Base-by-base conservation (phyloP, 1,139 yeast genomes). In the Zygosaccharomyces sapae region DNA sequence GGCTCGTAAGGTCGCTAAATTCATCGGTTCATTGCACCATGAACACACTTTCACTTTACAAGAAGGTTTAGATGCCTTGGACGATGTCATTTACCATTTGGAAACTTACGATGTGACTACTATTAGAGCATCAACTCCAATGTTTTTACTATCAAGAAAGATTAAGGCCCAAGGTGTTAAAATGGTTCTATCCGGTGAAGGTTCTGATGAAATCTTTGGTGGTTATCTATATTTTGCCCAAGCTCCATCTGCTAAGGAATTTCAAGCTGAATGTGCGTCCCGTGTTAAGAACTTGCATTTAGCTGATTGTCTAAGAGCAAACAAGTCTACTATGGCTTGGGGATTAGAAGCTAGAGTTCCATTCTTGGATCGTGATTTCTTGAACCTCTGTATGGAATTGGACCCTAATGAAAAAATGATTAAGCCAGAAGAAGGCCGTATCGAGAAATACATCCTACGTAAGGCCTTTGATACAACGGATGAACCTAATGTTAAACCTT, bases 301-400 rank as follows among this genome's bases (percentile, higher is more conserved):
- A 62, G 90, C 98, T 54, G 98, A 92, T 74, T 90, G 97, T 76
- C 76, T 92, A 68, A 85, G 99, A 71, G 99, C 99, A 59, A 92
- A 92, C 87, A 92, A 92, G 75, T 90, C 97, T 31, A 92, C 99
- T 54, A 87, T 92, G 97, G 98, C 99, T 36, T 92, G 99, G 99
- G 99, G 99, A 70, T 80, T 92, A 58, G 99, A 92, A 75, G 98
- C 98, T 52, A 86, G 99, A 74, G 98, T 92, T 61, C 99, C 99
- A 57, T 92, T 92, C 84, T 80, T 92, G 73, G 99, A 92, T 72
- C 87, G 83, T 74, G 79, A 83, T 67, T 92, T 92, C 79, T 76
- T 92, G 70, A 89, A 90, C 63, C 83, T 87, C 43, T 82, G 95
- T 70, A 86, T 92, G 97, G 84, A 86, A 83, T 86, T 92, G 66